Evolutionary conservation across 2,329 filamentous ascomycete species (phyloP).

Genomic region (Akanthomyces uredinophilus): DNA sequence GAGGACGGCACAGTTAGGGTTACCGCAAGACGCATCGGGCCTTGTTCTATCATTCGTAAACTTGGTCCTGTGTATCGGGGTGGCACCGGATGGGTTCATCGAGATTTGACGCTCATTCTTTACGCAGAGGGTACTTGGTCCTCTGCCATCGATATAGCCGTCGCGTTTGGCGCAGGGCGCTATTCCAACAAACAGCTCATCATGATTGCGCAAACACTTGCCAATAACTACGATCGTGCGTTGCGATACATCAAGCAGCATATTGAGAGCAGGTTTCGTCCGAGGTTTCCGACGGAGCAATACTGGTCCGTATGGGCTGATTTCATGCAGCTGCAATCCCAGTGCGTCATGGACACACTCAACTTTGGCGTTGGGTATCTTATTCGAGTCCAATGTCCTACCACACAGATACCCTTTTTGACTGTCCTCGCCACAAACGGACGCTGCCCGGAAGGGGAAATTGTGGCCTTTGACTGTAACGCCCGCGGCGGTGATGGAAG

Average conservation of each 20-base stretch:
- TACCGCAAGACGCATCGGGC: neutral
- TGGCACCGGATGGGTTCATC: neutral
- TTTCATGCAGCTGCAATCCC: slow-evolving; percentile 3
- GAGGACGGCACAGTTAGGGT: neutral
- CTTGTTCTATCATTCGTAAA: neutral
- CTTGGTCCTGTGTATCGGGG: neutral
- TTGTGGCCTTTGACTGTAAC: slow-evolving; percentile 4
- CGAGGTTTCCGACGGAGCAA: neutral
- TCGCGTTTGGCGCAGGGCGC: slow-evolving; percentile 2
- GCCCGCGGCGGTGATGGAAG: neutral
- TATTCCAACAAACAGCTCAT: slow-evolving; percentile 1
- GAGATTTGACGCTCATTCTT: slow-evolving; percentile 6
- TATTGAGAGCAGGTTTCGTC: neutral
- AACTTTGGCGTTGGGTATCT: slow-evolving; percentile 2
- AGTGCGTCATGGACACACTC: slow-evolving; percentile 6
- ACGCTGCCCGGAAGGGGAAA: neutral
- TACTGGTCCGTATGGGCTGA: neutral
- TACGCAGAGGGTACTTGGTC: neutral
- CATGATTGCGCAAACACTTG: slow-evolving; percentile 1
- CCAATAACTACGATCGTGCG: neutral
- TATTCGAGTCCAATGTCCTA: neutral
- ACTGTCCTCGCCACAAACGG: neutral
- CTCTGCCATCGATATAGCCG: neutral
- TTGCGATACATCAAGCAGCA: neutral
- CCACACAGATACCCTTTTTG: neutral